Evolutionary conservation across 2,329 filamentous ascomycete genomes (phyloP).

Genomic region (Pestalotiopsis sp.): DNA sequence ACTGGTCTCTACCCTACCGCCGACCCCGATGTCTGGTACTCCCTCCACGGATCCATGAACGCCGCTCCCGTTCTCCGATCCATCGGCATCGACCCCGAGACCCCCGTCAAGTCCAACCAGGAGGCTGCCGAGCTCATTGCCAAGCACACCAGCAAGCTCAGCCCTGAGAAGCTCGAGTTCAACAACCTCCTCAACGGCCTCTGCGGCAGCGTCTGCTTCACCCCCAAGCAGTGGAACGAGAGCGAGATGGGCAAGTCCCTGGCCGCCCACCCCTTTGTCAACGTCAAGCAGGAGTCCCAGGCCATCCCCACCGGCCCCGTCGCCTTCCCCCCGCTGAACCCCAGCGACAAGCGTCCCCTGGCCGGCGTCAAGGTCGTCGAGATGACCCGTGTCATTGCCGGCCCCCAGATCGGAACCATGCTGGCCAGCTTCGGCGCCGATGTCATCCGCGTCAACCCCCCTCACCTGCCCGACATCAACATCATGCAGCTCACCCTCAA

Average conservation of each 20-base stretch:
- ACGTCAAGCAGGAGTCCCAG: constrained; percentile 37
- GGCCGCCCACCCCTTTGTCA: constrained; percentile 44
- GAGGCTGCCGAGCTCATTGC: constrained; percentile 35
- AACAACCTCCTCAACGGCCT: constrained; percentile 42
- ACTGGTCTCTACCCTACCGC: constrained; percentile 51
- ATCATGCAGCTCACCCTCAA: constrained; percentile 43
- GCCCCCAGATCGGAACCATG: constrained; percentile 44
- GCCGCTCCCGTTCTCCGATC: constrained; percentile 43
- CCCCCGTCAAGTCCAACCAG: constrained; percentile 22
- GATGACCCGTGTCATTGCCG: constrained; percentile 49
- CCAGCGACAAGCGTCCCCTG: constrained; percentile 36
- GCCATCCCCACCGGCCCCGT: constrained; percentile 34
- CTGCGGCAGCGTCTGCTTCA: constrained; percentile 47
- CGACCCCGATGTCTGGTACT: constrained; percentile 48
- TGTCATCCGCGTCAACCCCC: constrained; percentile 47
- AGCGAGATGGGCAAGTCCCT: constrained; percentile 46
- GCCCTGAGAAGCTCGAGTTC: constrained; percentile 43
- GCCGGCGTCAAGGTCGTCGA: constrained; percentile 54
- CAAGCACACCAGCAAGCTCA: constrained; percentile 33
- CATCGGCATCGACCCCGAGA: constrained; percentile 44
- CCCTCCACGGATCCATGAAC: constrained; percentile 52
- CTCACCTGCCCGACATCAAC: constrained; percentile 43
- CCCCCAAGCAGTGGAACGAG: constrained; percentile 43
- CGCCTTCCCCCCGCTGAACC: constrained; percentile 32
- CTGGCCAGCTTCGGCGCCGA: constrained; percentile 47